Percentiles rank a stretch among this genome's conserved stretches.
Evolutionary conservation across 805 yeast genomes (phyloP).

Genomic region (Sugiyamaella boreocaroliniensis): DNA sequence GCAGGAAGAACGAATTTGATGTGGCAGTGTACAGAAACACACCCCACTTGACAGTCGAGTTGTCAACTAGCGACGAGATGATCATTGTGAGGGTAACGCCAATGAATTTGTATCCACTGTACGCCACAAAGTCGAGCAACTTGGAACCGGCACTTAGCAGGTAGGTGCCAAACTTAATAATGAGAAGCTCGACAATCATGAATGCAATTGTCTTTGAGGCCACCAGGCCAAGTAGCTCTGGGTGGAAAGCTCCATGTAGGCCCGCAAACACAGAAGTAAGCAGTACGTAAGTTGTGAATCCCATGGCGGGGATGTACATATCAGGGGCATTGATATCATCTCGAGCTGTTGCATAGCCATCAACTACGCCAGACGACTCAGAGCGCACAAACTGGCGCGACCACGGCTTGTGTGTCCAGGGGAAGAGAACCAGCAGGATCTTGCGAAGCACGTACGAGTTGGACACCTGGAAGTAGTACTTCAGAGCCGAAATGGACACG

Average conservation of each 20-base stretch:
- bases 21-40: constrained; percentile 45
- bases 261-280: constrained; percentile 83
- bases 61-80: constrained; percentile 26
- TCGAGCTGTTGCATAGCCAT: constrained; percentile 63
- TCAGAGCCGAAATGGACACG: constrained; percentile 49
- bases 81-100: constrained; percentile 41
- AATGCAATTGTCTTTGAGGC: constrained; percentile 83
- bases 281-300: constrained; percentile 78
- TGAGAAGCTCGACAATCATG: constrained; percentile 63
- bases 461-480: constrained; percentile 87
- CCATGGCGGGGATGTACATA: constrained; percentile 91
- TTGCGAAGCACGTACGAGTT: constrained; percentile 78
- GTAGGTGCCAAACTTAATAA: constrained; percentile 78
- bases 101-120: constrained; percentile 91
- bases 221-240: constrained; percentile 81
- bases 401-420: constrained; percentile 83
- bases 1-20: constrained; percentile 47
- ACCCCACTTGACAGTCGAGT: constrained; percentile 41
- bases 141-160: constrained; percentile 64
- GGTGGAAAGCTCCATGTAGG: constrained; percentile 82
- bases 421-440: constrained; percentile 67
- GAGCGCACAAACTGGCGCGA: constrained; percentile 42
- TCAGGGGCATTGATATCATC: constrained; percentile 95
- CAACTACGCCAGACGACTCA: constrained; percentile 34
- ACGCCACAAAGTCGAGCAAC: constrained; percentile 77